Evolutionary conservation across 805 yeast genomes (phyloP), one percentile per base, ranked within the genome.

Genomic region (Metschnikowia orientalis): DNA sequence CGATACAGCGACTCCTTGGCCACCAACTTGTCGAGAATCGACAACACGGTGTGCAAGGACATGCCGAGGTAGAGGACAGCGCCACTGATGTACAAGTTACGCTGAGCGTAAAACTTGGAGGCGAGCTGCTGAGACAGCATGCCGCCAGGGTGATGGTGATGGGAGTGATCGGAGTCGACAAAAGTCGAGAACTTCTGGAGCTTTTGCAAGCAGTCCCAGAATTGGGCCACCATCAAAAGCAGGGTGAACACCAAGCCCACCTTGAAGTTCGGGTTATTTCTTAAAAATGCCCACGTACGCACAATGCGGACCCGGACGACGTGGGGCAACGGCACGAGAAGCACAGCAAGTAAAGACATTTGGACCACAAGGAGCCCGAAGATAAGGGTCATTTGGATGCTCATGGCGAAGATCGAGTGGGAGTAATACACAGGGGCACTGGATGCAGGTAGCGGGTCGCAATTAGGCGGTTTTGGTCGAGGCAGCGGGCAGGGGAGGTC

Each of bases 81-180:
- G 6, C 84, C 85, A 10, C 77, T 69, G 34, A 78, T 65, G 51
- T 78, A 78, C 25, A 75, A 61, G 44, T 78, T 78, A 50, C 85
- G 64, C 53, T 78, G 84, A 23, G 78, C 67, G 45, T 76, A 78
- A 37, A 79, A 77, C 40, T 77, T 73, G 28, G 74, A 61, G 4
- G 81, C 83, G 42, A 75, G 55, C 40, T 66, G 71, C 14, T 78
- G 81, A 23, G 63, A 56, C 25, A 69, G 62, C 28, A 70, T 58
- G 11, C 31, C 40, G 4, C 28, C 35, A 4, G 32, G 45, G 20
- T 34, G 35, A 10, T 30, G 39, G 9, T 16, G 32, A 11, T 23
- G 29, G 14, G 35, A 34, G 26, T 31, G 56, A 37, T 52, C 51
- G 4, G 63, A 56, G 29, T 46, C 51, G 18, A 39, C 49, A 7